Conservation (phyloP, 345 rosid genomes). For the sweet orange (Citrus sinensis) region DVS_A1.0 CM039162.1:27820001-27820500, state of each 20-base stretch:
- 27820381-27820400: slow-evolving; percentile 32
- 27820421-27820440: slow-evolving; percentile 27
- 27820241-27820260: slow-evolving; percentile 27
- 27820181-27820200: slow-evolving; percentile 21
- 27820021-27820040: slow-evolving; percentile 20
- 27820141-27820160: slow-evolving; percentile 18
- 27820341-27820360: slow-evolving; percentile 26
- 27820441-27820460: slow-evolving; percentile 34
- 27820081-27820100: slow-evolving; percentile 16
- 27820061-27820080: slow-evolving; percentile 20
- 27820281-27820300: slow-evolving; percentile 18
- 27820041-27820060: slow-evolving; percentile 26
- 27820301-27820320: slow-evolving; percentile 14
- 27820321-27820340: slow-evolving; percentile 28
- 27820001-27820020: slow-evolving; percentile 17
- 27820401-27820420: slow-evolving; percentile 23
- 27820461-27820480: slow-evolving; percentile 20
- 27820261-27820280: slow-evolving; percentile 21
- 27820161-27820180: slow-evolving; percentile 18
- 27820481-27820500: slow-evolving; percentile 25
- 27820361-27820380: slow-evolving; percentile 28
- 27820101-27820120: slow-evolving; percentile 19
- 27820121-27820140: slow-evolving; percentile 27
- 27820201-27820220: slow-evolving; percentile 19
- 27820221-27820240: slow-evolving; percentile 19